Evolutionary conservation across 768 basidiomycete species (phyloP).

Genomic region (Porphyrellus cyaneotinctus): DNA sequence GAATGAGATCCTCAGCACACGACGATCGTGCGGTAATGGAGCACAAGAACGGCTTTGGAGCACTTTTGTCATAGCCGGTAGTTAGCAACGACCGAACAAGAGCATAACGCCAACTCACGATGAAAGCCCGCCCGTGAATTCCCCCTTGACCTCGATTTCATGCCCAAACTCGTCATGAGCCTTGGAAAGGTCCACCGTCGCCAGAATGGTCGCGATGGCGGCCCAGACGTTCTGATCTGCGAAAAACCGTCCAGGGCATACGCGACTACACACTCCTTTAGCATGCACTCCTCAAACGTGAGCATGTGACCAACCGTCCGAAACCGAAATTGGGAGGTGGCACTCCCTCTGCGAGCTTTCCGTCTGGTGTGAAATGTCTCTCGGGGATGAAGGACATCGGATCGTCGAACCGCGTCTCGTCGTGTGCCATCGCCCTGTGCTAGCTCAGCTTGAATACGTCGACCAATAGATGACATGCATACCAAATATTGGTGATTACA

Average conservation of each 20-base stretch:
- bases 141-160: constrained; percentile 22
- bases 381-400: constrained; percentile 53
- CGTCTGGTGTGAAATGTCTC: constrained; percentile 39
- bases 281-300: not conserved
- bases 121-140: constrained; percentile 24
- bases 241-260: constrained; percentile 34
- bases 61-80: constrained; percentile 2
- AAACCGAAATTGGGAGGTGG: constrained; percentile 17
- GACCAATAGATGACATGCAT: not conserved
- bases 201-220: constrained; percentile 29
- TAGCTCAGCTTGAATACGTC: not conserved
- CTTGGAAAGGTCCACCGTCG: constrained; percentile 26
- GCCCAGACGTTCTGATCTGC: constrained; percentile 34
- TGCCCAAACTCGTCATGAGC: constrained; percentile 28
- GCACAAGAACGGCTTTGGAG: constrained; percentile 26
- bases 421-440: constrained; percentile 45
- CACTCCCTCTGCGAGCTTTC: constrained; percentile 9
- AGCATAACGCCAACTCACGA: constrained; percentile 5
- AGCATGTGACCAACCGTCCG: constrained; percentile 20
- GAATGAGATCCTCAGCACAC: constrained; percentile 14
- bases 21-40: constrained; percentile 17
- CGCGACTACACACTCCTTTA: constrained; percentile 15
- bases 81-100: not conserved
- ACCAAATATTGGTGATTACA: constrained; percentile 28
- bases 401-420: constrained; percentile 48